phyloP scores from a whole-genome alignment of 202 grass and related monocot species.

The Zoysia matrella region DNA sequence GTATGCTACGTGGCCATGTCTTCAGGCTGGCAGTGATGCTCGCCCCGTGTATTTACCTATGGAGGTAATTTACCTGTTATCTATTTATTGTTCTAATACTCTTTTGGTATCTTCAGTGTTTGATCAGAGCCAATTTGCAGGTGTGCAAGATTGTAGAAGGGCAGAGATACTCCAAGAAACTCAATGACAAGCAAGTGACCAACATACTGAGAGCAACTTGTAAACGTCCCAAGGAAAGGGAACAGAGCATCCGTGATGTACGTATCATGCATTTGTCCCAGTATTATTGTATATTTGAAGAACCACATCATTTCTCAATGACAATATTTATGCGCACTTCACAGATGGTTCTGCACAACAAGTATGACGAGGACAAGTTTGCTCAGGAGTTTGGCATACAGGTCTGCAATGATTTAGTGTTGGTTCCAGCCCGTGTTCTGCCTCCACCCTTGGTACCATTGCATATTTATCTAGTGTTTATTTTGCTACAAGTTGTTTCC shows the following conservation, averaged over 20 bases:
- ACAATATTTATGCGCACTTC: background rate
- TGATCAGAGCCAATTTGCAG: conserved; percentile 36
- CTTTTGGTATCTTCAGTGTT: background rate
- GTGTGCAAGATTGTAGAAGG: conserved; percentile 74
- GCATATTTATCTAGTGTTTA: background rate
- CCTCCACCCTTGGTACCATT: conserved; percentile 62
- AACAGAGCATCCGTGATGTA: conserved; percentile 62
- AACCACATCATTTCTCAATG: conserved; percentile 4
- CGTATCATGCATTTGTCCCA: background rate
- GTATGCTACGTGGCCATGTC: conserved; percentile 63
- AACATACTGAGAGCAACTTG: conserved; percentile 73
- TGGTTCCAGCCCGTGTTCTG: conserved; percentile 68
- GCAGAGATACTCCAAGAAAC: conserved; percentile 70
- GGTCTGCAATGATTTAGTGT: conserved; percentile 56
- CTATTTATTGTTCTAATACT: background rate
- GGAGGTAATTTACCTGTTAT: conserved; percentile 52
- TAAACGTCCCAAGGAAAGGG: conserved; percentile 69
- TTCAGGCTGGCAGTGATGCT: conserved; percentile 68
- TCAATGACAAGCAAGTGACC: conserved; percentile 76
- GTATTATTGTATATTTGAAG: background rate
- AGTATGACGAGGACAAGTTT: conserved; percentile 62
- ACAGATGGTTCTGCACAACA: conserved; percentile 69
- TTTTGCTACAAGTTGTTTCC: background rate
- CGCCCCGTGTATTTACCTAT: conserved; percentile 72
- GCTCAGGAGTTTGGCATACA: conserved; percentile 71